phyloP scores from a whole-genome alignment of 129 eudicot species.

The Tagetes erecta region DNA sequence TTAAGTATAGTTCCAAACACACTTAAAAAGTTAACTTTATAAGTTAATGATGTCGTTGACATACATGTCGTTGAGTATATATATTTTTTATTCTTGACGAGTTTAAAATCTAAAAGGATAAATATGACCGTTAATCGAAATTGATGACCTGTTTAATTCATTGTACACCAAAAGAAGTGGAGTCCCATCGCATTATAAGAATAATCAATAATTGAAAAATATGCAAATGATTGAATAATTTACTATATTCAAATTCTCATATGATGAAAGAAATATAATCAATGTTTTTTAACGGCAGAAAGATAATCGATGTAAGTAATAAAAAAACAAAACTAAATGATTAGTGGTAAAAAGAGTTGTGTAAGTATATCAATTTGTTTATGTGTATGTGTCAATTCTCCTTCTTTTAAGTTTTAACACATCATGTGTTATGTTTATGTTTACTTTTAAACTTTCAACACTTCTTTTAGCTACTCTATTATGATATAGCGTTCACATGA shows the following conservation, averaged over 20 bases:
- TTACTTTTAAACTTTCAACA: too few relatives aligned
- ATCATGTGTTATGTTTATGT: too few relatives aligned
- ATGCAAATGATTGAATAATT: constrained; percentile 8
- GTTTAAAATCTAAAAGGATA: not conserved
- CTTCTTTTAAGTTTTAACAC: too few relatives aligned
- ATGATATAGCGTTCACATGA: too few relatives aligned
- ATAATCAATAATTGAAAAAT: not conserved
- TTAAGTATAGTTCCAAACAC: too few relatives aligned
- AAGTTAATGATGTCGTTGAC: not conserved
- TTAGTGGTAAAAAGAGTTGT: not conserved
- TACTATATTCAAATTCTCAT: constrained; percentile 3
- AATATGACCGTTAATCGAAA: not conserved
- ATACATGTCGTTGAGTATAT: not conserved
- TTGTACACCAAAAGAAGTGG: not conserved
- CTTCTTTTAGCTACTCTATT: too few relatives aligned
- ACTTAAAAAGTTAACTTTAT: too few relatives aligned
- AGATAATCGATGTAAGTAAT: not conserved
- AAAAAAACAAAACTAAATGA: not conserved
- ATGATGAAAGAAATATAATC: not conserved
- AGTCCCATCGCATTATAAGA: not conserved
- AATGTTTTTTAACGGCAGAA: too few relatives aligned
- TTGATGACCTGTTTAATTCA: not conserved
- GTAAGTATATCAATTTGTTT: too few relatives aligned
- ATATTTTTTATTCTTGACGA: not conserved
- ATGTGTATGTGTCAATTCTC: too few relatives aligned